A percentile compares a stretch with the other conserved stretches of the same genome.
These are phyloP conservation scores for Rickenella mellea DNA, from an alignment of 768 basidiomycete species.

Conservation along the genomic window DNA sequence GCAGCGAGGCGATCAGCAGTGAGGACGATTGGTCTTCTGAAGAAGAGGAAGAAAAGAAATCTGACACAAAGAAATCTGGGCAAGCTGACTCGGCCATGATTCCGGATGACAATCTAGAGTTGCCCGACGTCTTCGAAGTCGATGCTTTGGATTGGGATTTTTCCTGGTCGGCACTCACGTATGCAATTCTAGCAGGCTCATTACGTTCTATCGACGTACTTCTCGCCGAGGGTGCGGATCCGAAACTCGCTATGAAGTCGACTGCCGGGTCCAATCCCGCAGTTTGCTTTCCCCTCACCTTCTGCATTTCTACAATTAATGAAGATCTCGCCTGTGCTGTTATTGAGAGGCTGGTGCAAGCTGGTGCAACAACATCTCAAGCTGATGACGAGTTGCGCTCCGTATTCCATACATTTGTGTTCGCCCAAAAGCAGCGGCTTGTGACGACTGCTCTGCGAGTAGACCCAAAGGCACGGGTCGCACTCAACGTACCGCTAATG, in stretches of 20 bases:
- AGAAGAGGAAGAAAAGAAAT: slow-evolving; percentile 8
- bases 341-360: slow-evolving; percentile 17
- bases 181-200: slow-evolving; percentile 40
- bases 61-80: neutral
- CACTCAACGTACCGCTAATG: slow-evolving; percentile 15
- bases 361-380: slow-evolving; percentile 18
- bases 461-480: slow-evolving; percentile 22
- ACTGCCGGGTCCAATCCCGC: slow-evolving; percentile 12
- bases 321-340: slow-evolving; percentile 14
- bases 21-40: slow-evolving; percentile 43
- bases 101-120: slow-evolving; percentile 38
- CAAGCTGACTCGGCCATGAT: slow-evolving; percentile 23
- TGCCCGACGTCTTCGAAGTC: slow-evolving; percentile 47
- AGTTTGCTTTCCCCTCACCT: slow-evolving; percentile 17
- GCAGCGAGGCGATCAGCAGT: slow-evolving; percentile 21
- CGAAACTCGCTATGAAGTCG: slow-evolving; percentile 23
- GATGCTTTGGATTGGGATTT: slow-evolving; percentile 52
- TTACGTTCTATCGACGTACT: slow-evolving; percentile 35
- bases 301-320: slow-evolving; percentile 14
- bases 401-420: slow-evolving; percentile 21
- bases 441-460: slow-evolving; percentile 15
- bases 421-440: slow-evolving; percentile 13
- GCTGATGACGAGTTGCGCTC: slow-evolving; percentile 19
- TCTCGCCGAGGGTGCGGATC: slow-evolving; percentile 37
- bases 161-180: too few relatives aligned